Base-by-base conservation (phyloP, 805 yeast species). In the Saccharomycopsis capsularis region DNA sequence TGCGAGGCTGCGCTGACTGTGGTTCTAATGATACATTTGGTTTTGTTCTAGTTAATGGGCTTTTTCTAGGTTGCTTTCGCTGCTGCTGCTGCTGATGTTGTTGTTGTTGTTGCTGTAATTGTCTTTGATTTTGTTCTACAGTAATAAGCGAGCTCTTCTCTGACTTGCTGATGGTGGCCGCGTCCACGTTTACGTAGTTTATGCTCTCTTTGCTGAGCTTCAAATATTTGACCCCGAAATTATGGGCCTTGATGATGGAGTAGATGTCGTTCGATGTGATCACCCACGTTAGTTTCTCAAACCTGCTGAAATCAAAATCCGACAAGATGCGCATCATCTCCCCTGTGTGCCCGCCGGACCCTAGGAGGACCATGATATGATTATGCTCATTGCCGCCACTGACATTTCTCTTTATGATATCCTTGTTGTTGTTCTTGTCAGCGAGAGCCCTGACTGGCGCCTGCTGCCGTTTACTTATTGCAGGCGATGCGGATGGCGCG, bases 341-440 rank as follows among this genome's bases (percentile, higher is more conserved):
- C 1, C 96, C 97, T 0, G 97, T 89, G 59, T 89, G 98, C 2
- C 97, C 98, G 2, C 99, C 99, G 0, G 96, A 88, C 0, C 98
- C 98, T 9, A 91, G 66, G n/a, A 88, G 71, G 0, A 85, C 68
- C 75, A 85, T 73, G 22, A 78, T 51, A 39, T 63, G 64, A 7
- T 16, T 21, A n/a, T n/a, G n/a, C n/a, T n/a, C n/a, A n/a, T n/a
- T n/a, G n/a, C n/a, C n/a, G n/a, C n/a, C n/a, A n/a, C n/a, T n/a
- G n/a, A n/a, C n/a, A n/a, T n/a, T n/a, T n/a, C n/a, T n/a, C n/a
- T n/a, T n/a, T n/a, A n/a, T n/a, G n/a, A n/a, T n/a, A n/a, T 19
- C 18, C 25, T 15, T 21, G 43, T 16, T 29, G 22, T 4, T 7
- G 7, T 24, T 24, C 21, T 41, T 29, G 25, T n/a, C 11, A 15